Conservation (phyloP, 2,329 filamentous ascomycete species). For the Diaporthe citri region DNA sequence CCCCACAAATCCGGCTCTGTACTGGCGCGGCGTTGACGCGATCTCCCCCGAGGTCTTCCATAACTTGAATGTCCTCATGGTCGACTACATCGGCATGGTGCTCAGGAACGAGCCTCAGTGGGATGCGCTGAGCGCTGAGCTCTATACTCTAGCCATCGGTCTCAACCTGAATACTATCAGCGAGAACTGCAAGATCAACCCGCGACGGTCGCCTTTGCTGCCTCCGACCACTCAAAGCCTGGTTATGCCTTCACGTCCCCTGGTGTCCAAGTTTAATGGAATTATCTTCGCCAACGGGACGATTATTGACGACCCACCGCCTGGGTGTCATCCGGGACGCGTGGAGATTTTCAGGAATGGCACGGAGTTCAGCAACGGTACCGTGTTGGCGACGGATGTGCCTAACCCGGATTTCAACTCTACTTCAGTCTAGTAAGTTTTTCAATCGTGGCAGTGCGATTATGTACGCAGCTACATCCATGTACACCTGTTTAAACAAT, state of each 20-base stretch:
- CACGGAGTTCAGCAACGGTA: constrained; percentile 44
- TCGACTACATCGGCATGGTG: constrained; percentile 50
- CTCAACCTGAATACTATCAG: constrained; percentile 50
- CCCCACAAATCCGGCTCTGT: not conserved
- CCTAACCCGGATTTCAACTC: constrained; percentile 42
- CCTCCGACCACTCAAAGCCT: not conserved
- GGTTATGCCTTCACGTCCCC: not conserved
- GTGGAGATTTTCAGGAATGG: not conserved
- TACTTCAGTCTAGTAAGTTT: not conserved
- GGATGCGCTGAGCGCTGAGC: constrained; percentile 49
- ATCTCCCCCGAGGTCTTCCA: constrained; percentile 44
- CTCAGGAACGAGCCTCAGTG: constrained; percentile 44
- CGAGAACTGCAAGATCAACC: constrained; percentile 49
- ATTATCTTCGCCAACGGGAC: not conserved
- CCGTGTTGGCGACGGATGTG: constrained; percentile 45
- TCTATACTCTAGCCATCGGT: constrained; percentile 49
- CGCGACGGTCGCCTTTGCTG: constrained; percentile 8
- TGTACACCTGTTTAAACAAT: not conserved
- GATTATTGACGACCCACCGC: not conserved
- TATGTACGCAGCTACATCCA: not conserved
- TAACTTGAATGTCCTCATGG: constrained; percentile 42
- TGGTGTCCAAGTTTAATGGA: not conserved
- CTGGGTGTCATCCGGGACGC: not conserved
- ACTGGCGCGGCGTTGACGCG: constrained; percentile 38
- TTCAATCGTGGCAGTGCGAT: not conserved